These are phyloP conservation scores for Amanita jacksonii DNA, from an alignment of 768 basidiomycete genomes.

Conservation along the genomic window DNA sequence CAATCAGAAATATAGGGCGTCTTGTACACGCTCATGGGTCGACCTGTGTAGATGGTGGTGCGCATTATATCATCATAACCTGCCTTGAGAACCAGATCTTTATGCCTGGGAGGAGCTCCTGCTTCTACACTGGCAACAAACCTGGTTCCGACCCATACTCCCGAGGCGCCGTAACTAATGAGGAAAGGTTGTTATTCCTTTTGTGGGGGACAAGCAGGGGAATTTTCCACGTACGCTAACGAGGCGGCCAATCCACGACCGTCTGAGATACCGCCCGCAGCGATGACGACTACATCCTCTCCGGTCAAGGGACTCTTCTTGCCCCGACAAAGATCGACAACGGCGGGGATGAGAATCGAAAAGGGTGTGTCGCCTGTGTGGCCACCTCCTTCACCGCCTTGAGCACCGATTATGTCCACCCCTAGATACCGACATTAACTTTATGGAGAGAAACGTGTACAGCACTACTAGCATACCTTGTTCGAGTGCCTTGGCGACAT, in stretches of 20 bases:
- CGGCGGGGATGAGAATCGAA: constrained; percentile 73
- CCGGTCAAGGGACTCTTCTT: constrained; percentile 71
- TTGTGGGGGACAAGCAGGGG: neutral
- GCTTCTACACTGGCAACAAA: constrained; percentile 81
- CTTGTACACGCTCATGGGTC: constrained; percentile 74
- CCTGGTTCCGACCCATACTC: constrained; percentile 84
- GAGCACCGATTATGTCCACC: constrained; percentile 87
- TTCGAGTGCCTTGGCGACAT: constrained; percentile 65
- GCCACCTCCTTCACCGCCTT: constrained; percentile 83
- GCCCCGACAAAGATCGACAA: constrained; percentile 68
- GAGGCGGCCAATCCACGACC: constrained; percentile 74
- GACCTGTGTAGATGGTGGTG: constrained; percentile 68
- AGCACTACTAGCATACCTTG: constrained; percentile 33
- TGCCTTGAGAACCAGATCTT: constrained; percentile 54
- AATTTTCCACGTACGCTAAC: constrained; percentile 44
- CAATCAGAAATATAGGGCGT: constrained; percentile 74
- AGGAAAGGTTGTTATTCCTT: neutral
- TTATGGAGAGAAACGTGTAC: neutral
- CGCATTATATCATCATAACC: constrained; percentile 68
- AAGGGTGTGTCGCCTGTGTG: constrained; percentile 81
- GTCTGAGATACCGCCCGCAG: constrained; percentile 79
- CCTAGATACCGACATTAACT: constrained; percentile 26
- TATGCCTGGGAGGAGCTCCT: constrained; percentile 66
- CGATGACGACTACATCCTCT: constrained; percentile 66
- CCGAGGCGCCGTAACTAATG: constrained; percentile 67